Base-by-base conservation (phyloP, 2,329 filamentous ascomycete genomes). In the Aspergillus caelatus region DNA sequence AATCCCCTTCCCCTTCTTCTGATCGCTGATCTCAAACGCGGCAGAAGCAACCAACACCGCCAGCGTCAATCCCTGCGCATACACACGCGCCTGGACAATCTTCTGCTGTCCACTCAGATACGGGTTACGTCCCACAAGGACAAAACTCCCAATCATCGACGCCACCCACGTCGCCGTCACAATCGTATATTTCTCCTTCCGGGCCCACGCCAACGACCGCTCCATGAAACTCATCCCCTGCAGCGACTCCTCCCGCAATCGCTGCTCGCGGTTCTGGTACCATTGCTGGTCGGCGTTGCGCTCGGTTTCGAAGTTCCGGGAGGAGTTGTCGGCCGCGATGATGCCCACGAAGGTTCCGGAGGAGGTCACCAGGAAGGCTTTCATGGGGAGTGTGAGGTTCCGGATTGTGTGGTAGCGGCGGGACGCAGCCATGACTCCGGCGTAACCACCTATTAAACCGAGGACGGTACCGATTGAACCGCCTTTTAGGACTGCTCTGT, bases 41-140 rank as follows among this genome's bases (percentile, higher is more conserved):
- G 94, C 93, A 36, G 89, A 91, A 62, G 92, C 88, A 74, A 96
- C 86, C 62, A 97, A 83, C 58, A 97, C 92, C 67, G 90, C 91
- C 54, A 97, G 83, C 6, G 94, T 96, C 71, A 96, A 82, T 7
- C 91, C 93, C 82, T 97, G 94, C 4, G 94, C 94, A 80, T 97
- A 97, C 68, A 97, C 91, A 86, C 94, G 90, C 28, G 93, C 94
- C 84, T 97, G 94, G 19, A 97, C 94, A 26, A 97, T 82, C 85
- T 97, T 97, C 84, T 97, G 94, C 65, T 86, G 82, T 2, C 88
- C 89, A 57, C 85, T 87, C 54, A 96, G 84, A 75, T 89, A 91
- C 68, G 86, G 89, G 77, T 92, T 92, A 67, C 92, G 87, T 74
- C 90, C 88, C 67, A 97, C 93, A 34, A 96, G 77, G 61, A 84